Evolutionary conservation across 129 eudicot genomes (phyloP), one percentile per base, ranked within the genome.

Genomic region (Artemisia tridentata): DNA sequence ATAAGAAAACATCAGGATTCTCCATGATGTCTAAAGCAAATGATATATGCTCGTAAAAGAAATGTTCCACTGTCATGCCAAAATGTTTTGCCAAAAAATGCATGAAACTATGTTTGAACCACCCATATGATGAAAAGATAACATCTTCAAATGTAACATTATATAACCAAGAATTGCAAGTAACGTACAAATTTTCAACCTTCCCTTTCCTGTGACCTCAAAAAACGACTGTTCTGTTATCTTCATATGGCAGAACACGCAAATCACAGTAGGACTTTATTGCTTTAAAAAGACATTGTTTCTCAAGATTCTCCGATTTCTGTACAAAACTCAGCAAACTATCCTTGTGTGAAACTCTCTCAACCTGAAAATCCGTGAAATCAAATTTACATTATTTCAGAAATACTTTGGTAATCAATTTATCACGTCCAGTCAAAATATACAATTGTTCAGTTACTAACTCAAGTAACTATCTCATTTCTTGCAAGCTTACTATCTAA

Each of bases 291-390:
- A 92, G 98, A 77, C 96, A 92, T 55, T 87, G 98, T 76, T 92
- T 92, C 90, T 92, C 98, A 65, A 92, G 88, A 81, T 85, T 80
- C 92, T 89, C 86, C 0, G 95, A 92, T 77, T 89, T 92, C 83
- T 81, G 88, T 56, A 86, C 83, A 75, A 92, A 92, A 72, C 95
- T 89, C 81, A 34, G 80, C 84, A 92, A 69, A 83, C 80, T 87
- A 63, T 92, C 98, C 82, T 88, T 89, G 85, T 92, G 98, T 3
- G 98, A 85, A 67, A 92, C 96, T 76, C 92, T 78, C 73, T 92
- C 96, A 59, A 92, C 96, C 98, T 89, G 88, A 67, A 74, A 68
- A 52, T 27, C 7, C 50, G 52, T 65, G 53, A 49, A 23, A 29
- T 18, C 3, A 27, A 64, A 9, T 10, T 49, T 11, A 68, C 67